phyloP scores from a whole-genome alignment of 2,329 filamentous ascomycete genomes.

The Arthrobotrys iridis region DNA sequence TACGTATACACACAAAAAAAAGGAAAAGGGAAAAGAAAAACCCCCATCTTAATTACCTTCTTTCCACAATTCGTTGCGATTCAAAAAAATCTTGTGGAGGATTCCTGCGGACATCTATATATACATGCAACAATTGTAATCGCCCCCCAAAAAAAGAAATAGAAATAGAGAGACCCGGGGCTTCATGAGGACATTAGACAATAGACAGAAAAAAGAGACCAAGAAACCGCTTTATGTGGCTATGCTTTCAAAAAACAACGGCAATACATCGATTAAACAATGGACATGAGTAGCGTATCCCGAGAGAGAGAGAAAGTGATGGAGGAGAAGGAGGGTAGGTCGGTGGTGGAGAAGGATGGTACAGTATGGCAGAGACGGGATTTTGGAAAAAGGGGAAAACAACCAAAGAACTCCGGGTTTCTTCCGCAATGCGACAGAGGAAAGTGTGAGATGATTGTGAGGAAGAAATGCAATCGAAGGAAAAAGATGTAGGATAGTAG shows the following conservation, averaged over 20 bases:
- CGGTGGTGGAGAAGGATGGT: background rate
- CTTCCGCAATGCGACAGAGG: constrained; percentile 14
- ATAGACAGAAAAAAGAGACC: constrained; percentile 16
- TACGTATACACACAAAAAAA: no score
- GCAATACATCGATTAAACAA: constrained; percentile 1
- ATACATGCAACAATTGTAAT: constrained; percentile 21
- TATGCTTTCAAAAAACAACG: constrained; percentile 14
- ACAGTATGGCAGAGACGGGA: background rate
- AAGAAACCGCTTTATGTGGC: constrained; percentile 24
- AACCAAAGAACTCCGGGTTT: constrained; percentile 34
- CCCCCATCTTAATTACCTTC: no score
- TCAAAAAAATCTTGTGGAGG: no score
- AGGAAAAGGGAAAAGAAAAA: no score
- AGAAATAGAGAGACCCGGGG: background rate
- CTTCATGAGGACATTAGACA: constrained; percentile 40
- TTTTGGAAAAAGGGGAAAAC: background rate
- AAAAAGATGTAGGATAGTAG: background rate
- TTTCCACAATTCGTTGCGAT: no score
- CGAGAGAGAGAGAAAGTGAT: background rate
- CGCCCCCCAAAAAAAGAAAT: background rate
- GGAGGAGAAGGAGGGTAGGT: background rate
- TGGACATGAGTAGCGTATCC: background rate
- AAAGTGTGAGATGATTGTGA: background rate
- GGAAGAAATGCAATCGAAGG: constrained; percentile 17
- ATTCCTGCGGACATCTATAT: no score